Evolutionary conservation across 83 land plant genomes (phyloP).

Genomic region (Diphasiastrum complanatum): DNA sequence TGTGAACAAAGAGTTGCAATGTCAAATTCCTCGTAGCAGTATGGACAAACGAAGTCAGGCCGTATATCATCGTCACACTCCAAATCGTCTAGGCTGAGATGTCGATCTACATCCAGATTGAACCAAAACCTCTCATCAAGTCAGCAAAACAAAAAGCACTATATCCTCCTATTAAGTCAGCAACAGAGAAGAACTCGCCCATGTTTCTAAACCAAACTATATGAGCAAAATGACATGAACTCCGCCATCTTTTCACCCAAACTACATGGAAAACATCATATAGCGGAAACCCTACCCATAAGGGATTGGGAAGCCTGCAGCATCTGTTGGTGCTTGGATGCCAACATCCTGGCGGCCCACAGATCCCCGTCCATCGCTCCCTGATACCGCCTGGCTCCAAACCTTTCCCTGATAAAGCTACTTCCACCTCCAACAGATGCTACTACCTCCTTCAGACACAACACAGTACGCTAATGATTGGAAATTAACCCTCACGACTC

Average conservation of each 20-base stretch:
- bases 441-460: too few species aligned
- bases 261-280: neutral
- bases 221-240: neutral
- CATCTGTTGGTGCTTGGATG: constrained; percentile 62
- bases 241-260: constrained; percentile 2
- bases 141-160: neutral
- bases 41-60: constrained; percentile 76
- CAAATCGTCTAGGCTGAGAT: constrained; percentile 50
- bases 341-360: constrained; percentile 66
- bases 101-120: constrained; percentile 44
- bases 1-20: constrained; percentile 69
- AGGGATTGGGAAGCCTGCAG: constrained; percentile 46
- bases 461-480: too few species aligned
- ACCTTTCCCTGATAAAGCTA: too few species aligned
- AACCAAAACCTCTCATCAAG: constrained; percentile 1
- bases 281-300: constrained; percentile 21
- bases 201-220: neutral
- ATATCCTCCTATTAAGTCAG: neutral
- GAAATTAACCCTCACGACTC: too few species aligned
- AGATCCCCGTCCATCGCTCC: constrained; percentile 63
- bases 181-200: neutral
- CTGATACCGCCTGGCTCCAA: neutral
- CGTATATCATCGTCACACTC: constrained; percentile 71
- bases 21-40: constrained; percentile 80
- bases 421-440: too few species aligned